Base-by-base conservation (phyloP, 2,329 filamentous ascomycete genomes). In the Rhynchosporium graminicola region DNA sequence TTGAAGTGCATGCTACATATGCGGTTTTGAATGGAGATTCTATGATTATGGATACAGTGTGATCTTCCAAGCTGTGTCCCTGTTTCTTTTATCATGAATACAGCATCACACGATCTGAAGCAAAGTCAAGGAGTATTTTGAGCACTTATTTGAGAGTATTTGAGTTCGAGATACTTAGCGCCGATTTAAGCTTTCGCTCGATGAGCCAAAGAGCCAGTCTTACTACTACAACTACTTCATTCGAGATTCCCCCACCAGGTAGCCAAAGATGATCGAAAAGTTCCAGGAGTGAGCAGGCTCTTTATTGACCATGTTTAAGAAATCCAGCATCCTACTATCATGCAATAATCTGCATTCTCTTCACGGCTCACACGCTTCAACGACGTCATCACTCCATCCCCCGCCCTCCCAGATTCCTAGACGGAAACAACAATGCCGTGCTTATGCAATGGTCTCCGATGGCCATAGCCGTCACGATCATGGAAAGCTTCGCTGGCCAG, bases 301-400 rank as follows among this genome's bases (percentile, higher is more conserved):
- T 42, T 31, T 43, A 20, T 54, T 52, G 65, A 73, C 68, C 68
- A 81, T 82, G 78, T 73, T 80, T 61, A 82, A 78, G 74, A 81
- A 79, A 70, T 68, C 76, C 36, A 74, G 72, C 47, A 54, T 72
- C 26, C 45, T 77, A n/a, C 66, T 78, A 29, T 74, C 74, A 62
- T 74, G 70, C 60, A 72, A 73, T 64, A 73, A 76, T 64, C 67
- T 78, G 50, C 76, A 76, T 66, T 68, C 67, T 60, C 67, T 72
- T 45, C 56, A 70, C 63, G 74, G 64, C 67, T 76, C 69, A 52
- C 65, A 68, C 63, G 45, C 68, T 69, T 67, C 71, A 64, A 72
- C 68, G 65, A 71, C 73, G 63, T 70, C 70, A 71, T 67, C 64
- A 65, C 70, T 63, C 42, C 65, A 65, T 55, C 60, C 62, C 65